Evolutionary conservation across 345 rosid species (phyloP).

Genomic region (Rhodamnia argentea): DNA sequence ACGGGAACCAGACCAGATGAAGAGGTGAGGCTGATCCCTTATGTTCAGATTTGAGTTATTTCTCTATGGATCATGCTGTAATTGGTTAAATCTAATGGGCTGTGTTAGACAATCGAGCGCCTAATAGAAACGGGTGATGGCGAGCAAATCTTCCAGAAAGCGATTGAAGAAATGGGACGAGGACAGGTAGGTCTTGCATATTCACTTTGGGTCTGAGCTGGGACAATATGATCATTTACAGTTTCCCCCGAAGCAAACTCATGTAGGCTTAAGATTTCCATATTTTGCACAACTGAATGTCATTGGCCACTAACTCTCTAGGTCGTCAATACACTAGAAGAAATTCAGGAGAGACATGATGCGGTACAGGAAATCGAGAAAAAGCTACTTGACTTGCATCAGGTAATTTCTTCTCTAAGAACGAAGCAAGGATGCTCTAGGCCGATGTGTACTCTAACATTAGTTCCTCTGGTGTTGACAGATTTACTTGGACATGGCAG

Average conservation of each 20-base stretch:
- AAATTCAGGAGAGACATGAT: constrained; percentile 95
- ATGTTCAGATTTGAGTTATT: background rate
- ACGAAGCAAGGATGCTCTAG: background rate
- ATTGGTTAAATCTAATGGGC: background rate
- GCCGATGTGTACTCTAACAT: background rate
- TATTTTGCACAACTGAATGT: background rate
- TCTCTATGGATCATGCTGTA: constrained; percentile 6
- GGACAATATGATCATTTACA: background rate
- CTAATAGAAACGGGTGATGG: constrained; percentile 92
- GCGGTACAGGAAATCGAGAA: constrained; percentile 83
- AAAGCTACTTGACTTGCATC: constrained; percentile 84
- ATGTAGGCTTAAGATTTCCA: background rate
- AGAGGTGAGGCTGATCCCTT: constrained; percentile 31
- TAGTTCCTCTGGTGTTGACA: constrained; percentile 4
- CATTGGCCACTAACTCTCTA: background rate
- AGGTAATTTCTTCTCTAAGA: constrained; percentile 27
- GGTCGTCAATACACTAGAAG: constrained; percentile 80
- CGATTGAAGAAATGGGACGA: constrained; percentile 86
- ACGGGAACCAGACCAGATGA: constrained; percentile 66
- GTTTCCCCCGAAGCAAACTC: background rate
- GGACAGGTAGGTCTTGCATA: constrained; percentile 50
- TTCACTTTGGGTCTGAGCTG: background rate
- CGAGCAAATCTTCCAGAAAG: constrained; percentile 87
- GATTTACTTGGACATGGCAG: constrained; percentile 69
- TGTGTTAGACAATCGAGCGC: constrained; percentile 61